Evolutionary conservation across 306 rosid genomes (phyloP).

Genomic region (Vigna angularis): DNA sequence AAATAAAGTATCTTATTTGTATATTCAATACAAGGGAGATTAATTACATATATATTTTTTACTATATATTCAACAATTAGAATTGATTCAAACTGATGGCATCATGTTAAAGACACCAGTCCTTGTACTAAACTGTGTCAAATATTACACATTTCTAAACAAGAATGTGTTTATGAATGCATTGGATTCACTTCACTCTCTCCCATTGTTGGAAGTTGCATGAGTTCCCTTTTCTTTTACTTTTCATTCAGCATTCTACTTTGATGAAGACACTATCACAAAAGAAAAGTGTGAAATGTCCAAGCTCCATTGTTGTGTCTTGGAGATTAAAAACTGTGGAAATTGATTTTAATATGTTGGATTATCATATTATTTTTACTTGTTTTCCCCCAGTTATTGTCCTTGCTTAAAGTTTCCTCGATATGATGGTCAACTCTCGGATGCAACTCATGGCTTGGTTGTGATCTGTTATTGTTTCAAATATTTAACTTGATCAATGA

Average conservation of each 20-base stretch:
- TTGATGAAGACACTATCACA: neutral
- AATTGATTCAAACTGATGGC: conserved; percentile 3
- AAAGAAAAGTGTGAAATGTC: neutral
- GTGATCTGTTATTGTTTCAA: neutral
- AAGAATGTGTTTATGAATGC: neutral
- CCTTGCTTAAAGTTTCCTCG: neutral
- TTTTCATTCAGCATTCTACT: neutral
- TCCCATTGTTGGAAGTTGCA: neutral
- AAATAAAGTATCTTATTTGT: too few relatives aligned
- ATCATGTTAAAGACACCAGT: conserved; percentile 4
- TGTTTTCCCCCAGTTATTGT: conserved; percentile 9
- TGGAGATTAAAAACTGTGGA: conserved; percentile 4
- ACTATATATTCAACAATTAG: neutral
- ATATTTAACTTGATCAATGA: conserved; percentile 14
- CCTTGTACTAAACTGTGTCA: conserved; percentile 3
- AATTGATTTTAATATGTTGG: neutral
- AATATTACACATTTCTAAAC: conserved; percentile 21
- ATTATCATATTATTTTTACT: neutral
- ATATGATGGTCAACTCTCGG: conserved; percentile 25
- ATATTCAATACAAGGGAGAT: too few relatives aligned
- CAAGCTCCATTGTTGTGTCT: neutral
- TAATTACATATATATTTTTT: too few relatives aligned
- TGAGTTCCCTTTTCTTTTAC: neutral
- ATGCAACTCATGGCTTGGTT: neutral
- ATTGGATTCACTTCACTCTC: neutral